Evolutionary conservation across 2,329 filamentous ascomycete species (phyloP), one percentile per base, ranked within the genome.

Genomic region (Pseudopithomyces chartarum): DNA sequence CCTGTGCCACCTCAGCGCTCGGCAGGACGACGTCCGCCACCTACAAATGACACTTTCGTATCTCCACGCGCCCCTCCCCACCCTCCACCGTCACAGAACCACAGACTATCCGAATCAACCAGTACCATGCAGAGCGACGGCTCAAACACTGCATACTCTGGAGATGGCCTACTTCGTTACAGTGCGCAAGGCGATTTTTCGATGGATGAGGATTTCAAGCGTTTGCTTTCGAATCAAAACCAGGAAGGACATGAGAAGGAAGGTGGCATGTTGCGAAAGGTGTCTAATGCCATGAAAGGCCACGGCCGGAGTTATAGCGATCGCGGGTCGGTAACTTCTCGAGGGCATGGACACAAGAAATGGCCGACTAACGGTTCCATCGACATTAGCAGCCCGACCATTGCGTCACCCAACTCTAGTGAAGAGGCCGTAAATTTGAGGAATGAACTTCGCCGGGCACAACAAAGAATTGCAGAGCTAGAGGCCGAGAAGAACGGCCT

Each of bases 191-290:
- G 88, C 53, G 92, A 96, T 63, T 95, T 97, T 70, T 95, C 90
- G 57, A 87, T 97, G 88, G 94, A 98, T 63, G 93, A 97, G 75
- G 95, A 98, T 71, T 92, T 97, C 86, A 90, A 91, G 52, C 89
- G 93, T 55, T 94, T 97, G 56, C 82, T 97, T 57, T 90, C 87
- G 39, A 88, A 86, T 19, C 88, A 87, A 23, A 86, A 40, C 19
- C 88, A 88, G 22, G 90, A 92, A 62, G 76, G 66, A 82, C 70
- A 84, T 4, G 73, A 76, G 15, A 76, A 67, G 59, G 71, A 73
- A 15, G 56, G 58, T 53, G 73, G 63, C 48, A 90, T 97, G 58
- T 81, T 98, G 60, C 90, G 91, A 55, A 87, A 92, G 51, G 90
- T 97, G 39, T 98, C 95, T 7, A 97, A 97, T 72, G 93, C 91